Evolutionary conservation across 352 stramenopile species (phyloP), one percentile per base, ranked within the genome.

Genomic region (Pilasporangium apinafurcum): DNA sequence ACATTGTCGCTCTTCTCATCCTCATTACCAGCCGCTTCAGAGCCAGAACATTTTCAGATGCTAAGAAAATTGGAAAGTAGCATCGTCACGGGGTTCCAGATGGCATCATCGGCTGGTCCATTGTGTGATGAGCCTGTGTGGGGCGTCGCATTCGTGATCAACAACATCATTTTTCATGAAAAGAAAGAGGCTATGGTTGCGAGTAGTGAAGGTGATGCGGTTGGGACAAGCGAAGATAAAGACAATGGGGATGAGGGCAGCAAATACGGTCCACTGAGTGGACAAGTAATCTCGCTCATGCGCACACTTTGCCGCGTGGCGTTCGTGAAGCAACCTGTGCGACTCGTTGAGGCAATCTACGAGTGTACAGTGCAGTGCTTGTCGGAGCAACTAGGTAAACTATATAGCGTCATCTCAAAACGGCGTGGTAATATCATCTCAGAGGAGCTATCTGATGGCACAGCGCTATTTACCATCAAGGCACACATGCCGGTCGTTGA

Each of bases 321-420:
- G 5, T 89, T 92, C 48, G 66, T 92, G 17, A 89, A 88, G 57
- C 73, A 86, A 41, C 83, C 87, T 12, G 82, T 94, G 35, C 86
- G 90, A 5, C 62, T 97, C 33, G 88, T 97, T 10, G 90, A 97
- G 47, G 86, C 85, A 26, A 76, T 96, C 45, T 97, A 95, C 48
- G 64, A 81, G 44, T 96, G 87, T 53, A 86, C 79, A 2, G 76
- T 97, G 22, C 83, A 92, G 48, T 92, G 79, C 41, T 65, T 86
- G 25, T 78, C 86, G 6, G 83, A 96, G 29, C 89, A 97, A 37
- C 80, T 98, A 2, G 94, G 94, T 21, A 90, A 96, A 51, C 59
- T 98, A 4, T 98, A 98, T 72, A 84, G 69, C 22, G 91, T 98
- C 14, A 78, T 98, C 30, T 92, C 86, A 3, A 95, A 95, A 62